Evolutionary conservation across 805 yeast species (phyloP).

Genomic region (Ogataea salicorniae): DNA sequence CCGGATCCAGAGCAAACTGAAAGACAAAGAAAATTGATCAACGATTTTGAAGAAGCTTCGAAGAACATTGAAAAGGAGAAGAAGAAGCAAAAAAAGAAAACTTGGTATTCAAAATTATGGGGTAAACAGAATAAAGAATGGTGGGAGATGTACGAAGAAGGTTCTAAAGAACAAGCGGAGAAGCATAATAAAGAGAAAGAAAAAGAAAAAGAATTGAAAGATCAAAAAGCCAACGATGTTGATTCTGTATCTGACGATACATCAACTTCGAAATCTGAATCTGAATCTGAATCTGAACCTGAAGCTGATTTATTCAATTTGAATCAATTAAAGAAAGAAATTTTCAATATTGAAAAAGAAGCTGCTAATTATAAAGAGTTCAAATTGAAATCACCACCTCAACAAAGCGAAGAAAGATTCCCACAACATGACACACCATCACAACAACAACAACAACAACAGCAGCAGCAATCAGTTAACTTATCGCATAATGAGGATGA

Average conservation of each 20-base stretch:
- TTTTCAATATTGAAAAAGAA: conserved; percentile 38
- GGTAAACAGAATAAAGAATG: conserved; percentile 47
- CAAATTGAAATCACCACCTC: conserved; percentile 10
- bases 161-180: conserved; percentile 27
- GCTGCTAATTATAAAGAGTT: conserved; percentile 23
- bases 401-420: neutral
- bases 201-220: conserved; percentile 2
- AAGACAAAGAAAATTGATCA: conserved; percentile 73
- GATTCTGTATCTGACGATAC: neutral
- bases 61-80: conserved; percentile 42
- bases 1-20: conserved; percentile 87
- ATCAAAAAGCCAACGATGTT: neutral
- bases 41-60: conserved; percentile 84
- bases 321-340: conserved; percentile 38
- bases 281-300: no score
- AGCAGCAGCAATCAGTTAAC: neutral
- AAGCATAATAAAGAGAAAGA: conserved; percentile 16
- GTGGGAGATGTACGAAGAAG: conserved; percentile 51
- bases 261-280: neutral
- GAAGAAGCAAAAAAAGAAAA: conserved; percentile 33
- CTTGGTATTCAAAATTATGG: conserved; percentile 39
- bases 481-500: conserved; percentile 2
- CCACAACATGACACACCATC: neutral
- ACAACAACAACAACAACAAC: conserved; percentile 3
- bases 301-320: conserved; percentile 38